Base-by-base conservation (phyloP, 2,329 filamentous ascomycete genomes). In the Penicillium sp. region DNA sequence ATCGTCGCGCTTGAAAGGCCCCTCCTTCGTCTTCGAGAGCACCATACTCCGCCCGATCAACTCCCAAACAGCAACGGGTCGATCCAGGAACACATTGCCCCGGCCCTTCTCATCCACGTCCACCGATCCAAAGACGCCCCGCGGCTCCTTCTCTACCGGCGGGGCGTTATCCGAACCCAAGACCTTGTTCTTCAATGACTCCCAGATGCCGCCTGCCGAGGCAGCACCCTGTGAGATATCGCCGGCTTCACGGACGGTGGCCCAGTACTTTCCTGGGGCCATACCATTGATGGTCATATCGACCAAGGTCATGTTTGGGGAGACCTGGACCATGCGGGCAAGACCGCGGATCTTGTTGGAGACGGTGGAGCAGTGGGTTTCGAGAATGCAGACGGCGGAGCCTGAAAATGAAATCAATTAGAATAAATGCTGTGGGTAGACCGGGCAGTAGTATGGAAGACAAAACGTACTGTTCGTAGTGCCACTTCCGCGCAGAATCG, bases 41-140 rank as follows among this genome's bases (percentile, higher is more conserved):
- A 95, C 88, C 78, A 99, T 88, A 65, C 91, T 91, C 67, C 92
- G 86, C 27, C 94, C 94, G 72, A 97, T 96, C 70, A 96, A 82
- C 74, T 99, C 92, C 94, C 92, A 97, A 46, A 97, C 87, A 69
- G 92, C 85, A 55, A 97, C 86, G 0, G 85, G 81, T 58, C 84
- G 86, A 68, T 95, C 90, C 57, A 96, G 67, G 70, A 97, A 95
- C 13, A 86, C 84, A 59, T 83, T 85, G 5, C 91, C 92, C 27
- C 86, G 81, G 10, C 94, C 91, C 65, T 87, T 81, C 64, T 85
- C 76, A 51, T 84, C 87, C 31, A 99, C 86, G 54, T 88, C 78
- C 11, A 99, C 79, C 1, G 81, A 83, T 3, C 92, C 92, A 58
- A 97, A 81, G 11, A 86, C 67, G 3, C 88, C 88, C 50, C 82